Base-by-base conservation (phyloP, 2,329 filamentous ascomycete species). In the Epichloe baconii region DNA sequence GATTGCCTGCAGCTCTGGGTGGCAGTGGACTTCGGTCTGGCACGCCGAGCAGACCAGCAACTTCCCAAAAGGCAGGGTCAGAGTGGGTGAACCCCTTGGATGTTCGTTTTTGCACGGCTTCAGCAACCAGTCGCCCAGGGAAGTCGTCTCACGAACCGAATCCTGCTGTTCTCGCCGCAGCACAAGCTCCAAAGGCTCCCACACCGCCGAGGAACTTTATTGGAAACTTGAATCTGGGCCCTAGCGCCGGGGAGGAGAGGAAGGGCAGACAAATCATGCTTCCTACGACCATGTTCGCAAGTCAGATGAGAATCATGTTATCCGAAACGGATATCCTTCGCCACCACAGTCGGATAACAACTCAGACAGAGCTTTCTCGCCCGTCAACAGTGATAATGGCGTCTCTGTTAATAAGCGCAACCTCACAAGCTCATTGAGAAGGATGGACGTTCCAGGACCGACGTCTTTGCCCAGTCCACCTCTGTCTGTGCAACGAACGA, bases 51-150 rank as follows among this genome's bases (percentile, higher is more conserved):
- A 53, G 54, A 36, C 58, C 62, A 5, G 51, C 52, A 6, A 65
- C 41, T 5, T 48, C 65, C 4, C 65, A 60, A 23, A 66, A 63
- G 44, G 70, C 67, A 51, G 64, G 67, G 4, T 72, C 67, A 50
- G 64, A 67, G 4, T 72, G 71, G 66, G 65, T 72, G 6, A 74
- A 72, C 53, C 71, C 75, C 0, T 64, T 77, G n/a, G 71, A 76
- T 12, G 66, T 73, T 35, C 70, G 75, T 52, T 73, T 72, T 53
- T 56, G 57, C 48, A 68, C 58, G 52, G 62, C 57, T 48, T 57
- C 45, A 44, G 58, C 48, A 53, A 60, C 57, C 19, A 44, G n/a
- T 17, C 40, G 41, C 17, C 38, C 44, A 5, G 36, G 14, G 19
- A 52, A 52, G 37, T 26, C 48, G 37, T 26, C 48, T 36, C n/a